phyloP scores from a whole-genome alignment of 805 yeast species.

The Zygoascus biomembranicola region DNA sequence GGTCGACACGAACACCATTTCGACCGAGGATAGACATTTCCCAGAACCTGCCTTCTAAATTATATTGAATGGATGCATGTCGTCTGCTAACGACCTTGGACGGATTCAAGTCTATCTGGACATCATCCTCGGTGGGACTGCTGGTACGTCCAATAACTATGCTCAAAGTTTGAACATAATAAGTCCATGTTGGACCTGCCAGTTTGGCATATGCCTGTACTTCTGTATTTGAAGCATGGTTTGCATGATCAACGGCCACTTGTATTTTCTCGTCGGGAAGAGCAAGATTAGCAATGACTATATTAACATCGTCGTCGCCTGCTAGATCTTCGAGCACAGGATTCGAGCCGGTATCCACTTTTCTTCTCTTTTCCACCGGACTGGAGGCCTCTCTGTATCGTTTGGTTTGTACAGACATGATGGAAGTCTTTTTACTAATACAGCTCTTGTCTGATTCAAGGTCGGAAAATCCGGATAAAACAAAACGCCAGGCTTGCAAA shows the following conservation, averaged over 20 bases:
- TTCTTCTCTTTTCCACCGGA: not conserved
- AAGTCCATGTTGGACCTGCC: slow-evolving; percentile 91
- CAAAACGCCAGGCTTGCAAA: too few relatives aligned
- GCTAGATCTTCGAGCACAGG: not conserved
- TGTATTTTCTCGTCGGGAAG: slow-evolving; percentile 68
- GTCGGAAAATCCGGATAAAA: too few relatives aligned
- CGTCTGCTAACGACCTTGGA: slow-evolving; percentile 92
- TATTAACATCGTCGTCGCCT: slow-evolving; percentile 36
- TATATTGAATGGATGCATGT: slow-evolving; percentile 80
- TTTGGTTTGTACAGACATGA: not conserved
- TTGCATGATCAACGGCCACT: slow-evolving; percentile 66
- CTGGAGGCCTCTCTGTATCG: not conserved
- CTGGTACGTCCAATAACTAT: slow-evolving; percentile 86
- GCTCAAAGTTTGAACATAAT: slow-evolving; percentile 69
- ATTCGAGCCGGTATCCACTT: not conserved
- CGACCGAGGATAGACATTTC: slow-evolving; percentile 77
- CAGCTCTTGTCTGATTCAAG: not conserved
- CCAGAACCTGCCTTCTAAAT: slow-evolving; percentile 72
- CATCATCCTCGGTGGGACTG: slow-evolving; percentile 23
- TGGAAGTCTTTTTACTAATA: not conserved
- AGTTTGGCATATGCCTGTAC: slow-evolving; percentile 98
- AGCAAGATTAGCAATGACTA: slow-evolving; percentile 61
- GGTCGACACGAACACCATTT: slow-evolving; percentile 89
- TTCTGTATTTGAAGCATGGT: slow-evolving; percentile 57
- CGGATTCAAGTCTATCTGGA: slow-evolving; percentile 91